Evolutionary conservation across 306 rosid species (phyloP).

Genomic region (Cucumis sativus): DNA sequence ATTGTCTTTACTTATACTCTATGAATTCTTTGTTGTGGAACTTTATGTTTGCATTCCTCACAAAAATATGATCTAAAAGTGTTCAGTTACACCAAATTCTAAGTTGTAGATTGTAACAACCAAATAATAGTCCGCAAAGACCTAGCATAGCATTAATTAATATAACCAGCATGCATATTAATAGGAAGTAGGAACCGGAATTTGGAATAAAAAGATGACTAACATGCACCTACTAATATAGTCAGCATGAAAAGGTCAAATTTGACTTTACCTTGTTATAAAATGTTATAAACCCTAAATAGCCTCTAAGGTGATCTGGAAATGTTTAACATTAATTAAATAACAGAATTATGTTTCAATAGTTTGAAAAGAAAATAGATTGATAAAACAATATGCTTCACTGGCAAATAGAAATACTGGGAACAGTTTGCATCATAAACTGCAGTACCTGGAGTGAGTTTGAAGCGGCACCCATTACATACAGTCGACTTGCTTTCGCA

Average conservation of each 20-base stretch:
- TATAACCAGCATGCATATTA: neutral
- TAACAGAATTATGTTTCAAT: neutral
- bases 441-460: constrained; percentile 51
- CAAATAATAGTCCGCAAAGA: neutral
- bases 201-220: neutral
- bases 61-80: neutral
- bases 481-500: constrained; percentile 65
- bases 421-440: constrained; percentile 6
- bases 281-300: neutral
- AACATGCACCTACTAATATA: neutral
- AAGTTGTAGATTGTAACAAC: neutral
- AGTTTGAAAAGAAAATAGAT: neutral
- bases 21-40: no score
- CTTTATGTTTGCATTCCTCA: no score
- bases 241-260: neutral
- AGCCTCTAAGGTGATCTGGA: neutral
- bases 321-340: neutral
- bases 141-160: neutral
- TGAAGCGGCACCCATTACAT: constrained; percentile 54
- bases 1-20: no score
- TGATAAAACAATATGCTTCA: neutral
- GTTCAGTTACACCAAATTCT: neutral
- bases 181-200: neutral
- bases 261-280: neutral
- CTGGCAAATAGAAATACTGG: neutral